These are phyloP conservation scores for Endoconidiophora polonica DNA, from an alignment of 2,329 filamentous ascomycete species.

Conservation along the genomic window DNA sequence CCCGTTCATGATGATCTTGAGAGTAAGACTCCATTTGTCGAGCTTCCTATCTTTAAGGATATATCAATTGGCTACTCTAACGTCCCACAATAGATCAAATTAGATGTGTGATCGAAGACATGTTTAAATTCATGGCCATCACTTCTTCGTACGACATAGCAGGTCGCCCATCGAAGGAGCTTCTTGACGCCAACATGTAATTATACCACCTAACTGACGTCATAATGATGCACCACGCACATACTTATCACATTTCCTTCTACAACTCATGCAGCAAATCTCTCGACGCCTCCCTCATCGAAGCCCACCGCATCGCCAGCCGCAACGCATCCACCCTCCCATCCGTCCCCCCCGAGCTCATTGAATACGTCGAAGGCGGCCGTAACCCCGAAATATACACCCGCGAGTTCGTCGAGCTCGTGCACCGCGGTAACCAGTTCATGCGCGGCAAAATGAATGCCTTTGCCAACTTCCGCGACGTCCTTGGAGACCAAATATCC, in stretches of 20 bases:
- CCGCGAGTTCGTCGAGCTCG: conserved; percentile 54
- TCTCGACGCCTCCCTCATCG: conserved; percentile 24
- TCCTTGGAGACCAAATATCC: conserved; percentile 41
- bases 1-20: conserved; percentile 6
- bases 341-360: conserved; percentile 42
- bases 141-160: conserved; percentile 40
- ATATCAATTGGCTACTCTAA: background rate
- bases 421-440: conserved; percentile 48
- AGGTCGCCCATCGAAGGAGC: conserved; percentile 34
- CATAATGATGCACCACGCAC: background rate
- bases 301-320: conserved; percentile 25
- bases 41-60: background rate
- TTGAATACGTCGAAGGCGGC: conserved; percentile 53
- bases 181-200: conserved; percentile 37
- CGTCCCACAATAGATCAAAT: conserved; percentile 30
- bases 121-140: conserved; percentile 48
- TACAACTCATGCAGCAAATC: conserved; percentile 20
- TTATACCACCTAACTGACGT: background rate
- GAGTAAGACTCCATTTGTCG: background rate
- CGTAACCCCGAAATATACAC: conserved; percentile 62
- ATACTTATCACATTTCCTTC: conserved; percentile 1
- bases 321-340: conserved; percentile 27
- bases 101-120: conserved; percentile 45
- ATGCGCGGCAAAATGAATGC: conserved; percentile 47
- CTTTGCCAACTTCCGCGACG: conserved; percentile 43